Evolutionary conservation across 495 filamentous ascomycete genomes (phyloP).

Genomic region (Pseudevernia furfuracea): DNA sequence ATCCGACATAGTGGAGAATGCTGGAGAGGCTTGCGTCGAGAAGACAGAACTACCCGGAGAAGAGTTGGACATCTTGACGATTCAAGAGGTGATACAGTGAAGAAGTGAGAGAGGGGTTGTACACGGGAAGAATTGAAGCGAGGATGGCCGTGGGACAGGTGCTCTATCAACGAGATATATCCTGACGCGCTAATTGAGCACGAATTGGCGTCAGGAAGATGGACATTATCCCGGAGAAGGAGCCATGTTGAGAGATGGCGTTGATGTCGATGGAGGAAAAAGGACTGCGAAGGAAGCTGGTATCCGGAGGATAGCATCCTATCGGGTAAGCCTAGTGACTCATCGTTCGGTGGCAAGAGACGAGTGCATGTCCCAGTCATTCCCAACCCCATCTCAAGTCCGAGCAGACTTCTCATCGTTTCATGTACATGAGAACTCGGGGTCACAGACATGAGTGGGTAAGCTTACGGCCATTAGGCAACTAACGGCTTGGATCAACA

Average conservation of each 20-base stretch:
- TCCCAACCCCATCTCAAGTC: no score
- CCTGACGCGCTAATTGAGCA: neutral
- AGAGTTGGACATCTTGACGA: neutral
- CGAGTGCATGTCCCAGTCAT: no score
- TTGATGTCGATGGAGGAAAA: neutral
- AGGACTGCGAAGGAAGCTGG: neutral
- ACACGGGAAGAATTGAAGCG: neutral
- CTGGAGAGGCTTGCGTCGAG: neutral
- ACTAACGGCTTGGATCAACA: no score
- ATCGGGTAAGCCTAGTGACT: no score
- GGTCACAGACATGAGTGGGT: no score
- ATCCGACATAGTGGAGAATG: neutral
- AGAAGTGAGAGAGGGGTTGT: neutral
- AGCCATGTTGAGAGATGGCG: neutral
- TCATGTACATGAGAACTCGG: no score
- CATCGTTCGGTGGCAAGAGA: no score
- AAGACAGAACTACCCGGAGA: neutral
- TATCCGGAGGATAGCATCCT: neutral
- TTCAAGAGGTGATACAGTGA: neutral
- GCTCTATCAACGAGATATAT: neutral
- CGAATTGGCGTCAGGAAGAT: neutral
- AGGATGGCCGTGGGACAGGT: neutral
- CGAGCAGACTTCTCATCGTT: no score
- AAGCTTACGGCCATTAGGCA: no score
- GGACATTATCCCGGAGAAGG: neutral